phyloP scores from a whole-genome alignment of 1,139 yeast genomes.

The Yamadazyma sp. region DNA sequence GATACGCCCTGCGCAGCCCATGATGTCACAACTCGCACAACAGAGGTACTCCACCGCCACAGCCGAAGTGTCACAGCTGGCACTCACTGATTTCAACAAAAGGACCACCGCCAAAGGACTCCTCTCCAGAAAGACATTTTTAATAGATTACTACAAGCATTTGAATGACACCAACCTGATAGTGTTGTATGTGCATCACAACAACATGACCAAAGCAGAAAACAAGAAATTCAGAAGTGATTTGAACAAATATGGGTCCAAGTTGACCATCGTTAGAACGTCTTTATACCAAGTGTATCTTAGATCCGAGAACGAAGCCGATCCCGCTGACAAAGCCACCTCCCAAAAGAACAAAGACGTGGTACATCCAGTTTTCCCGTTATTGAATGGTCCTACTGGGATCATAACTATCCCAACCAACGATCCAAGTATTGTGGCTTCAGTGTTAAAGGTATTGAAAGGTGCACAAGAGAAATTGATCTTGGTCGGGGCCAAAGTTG shows the following conservation, averaged over 20 bases:
- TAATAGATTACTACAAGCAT: conserved; percentile 75
- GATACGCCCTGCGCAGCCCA: not conserved
- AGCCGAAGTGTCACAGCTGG: not conserved
- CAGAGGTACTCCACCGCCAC: conserved; percentile 3
- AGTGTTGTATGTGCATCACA: conserved; percentile 78
- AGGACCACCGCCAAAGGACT: conserved; percentile 35
- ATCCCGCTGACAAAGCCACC: conserved; percentile 72
- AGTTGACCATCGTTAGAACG: conserved; percentile 65
- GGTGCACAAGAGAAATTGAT: conserved; percentile 70
- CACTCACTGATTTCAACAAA: conserved; percentile 1
- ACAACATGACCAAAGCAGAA: conserved; percentile 72
- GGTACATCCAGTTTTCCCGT: conserved; percentile 65
- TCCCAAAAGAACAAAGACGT: conserved; percentile 40
- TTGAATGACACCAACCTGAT: conserved; percentile 68
- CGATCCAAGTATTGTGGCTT: conserved; percentile 67
- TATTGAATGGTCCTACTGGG: conserved; percentile 85
- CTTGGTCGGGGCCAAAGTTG: conserved; percentile 83
- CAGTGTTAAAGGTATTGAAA: conserved; percentile 61
- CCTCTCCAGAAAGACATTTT: conserved; percentile 75
- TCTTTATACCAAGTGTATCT: conserved; percentile 73
- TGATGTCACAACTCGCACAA: not conserved
- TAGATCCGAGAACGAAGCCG: conserved; percentile 63
- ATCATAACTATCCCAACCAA: conserved; percentile 67
- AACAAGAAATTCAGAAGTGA: conserved; percentile 62
- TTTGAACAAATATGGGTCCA: conserved; percentile 63